phyloP scores from a whole-genome alignment of 2,329 filamentous ascomycete species.

The Colletotrichum melonis region DNA sequence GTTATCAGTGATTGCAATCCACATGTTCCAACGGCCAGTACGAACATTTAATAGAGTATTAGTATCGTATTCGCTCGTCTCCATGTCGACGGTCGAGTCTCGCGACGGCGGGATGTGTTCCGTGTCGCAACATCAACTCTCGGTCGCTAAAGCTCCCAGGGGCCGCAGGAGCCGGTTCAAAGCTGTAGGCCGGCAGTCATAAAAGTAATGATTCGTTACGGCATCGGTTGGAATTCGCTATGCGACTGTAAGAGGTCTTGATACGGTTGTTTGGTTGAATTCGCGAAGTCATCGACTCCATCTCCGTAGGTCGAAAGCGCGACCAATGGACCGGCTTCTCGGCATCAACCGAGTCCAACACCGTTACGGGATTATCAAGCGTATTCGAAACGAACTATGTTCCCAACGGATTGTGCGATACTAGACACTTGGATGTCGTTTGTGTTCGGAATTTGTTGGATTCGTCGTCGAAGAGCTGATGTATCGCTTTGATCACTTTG shows the following conservation, averaged over 20 bases:
- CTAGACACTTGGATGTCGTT: not conserved
- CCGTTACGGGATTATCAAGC: constrained; percentile 2
- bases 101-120: constrained; percentile 27
- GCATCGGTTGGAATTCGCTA: constrained; percentile 15
- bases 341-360: constrained; percentile 29
- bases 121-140: constrained; percentile 37
- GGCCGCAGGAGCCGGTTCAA: constrained; percentile 28
- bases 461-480: not conserved
- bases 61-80: constrained; percentile 72
- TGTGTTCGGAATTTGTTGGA: not conserved
- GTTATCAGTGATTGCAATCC: constrained; percentile 33
- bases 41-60: constrained; percentile 70
- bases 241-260: constrained; percentile 12
- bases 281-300: constrained; percentile 47
- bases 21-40: constrained; percentile 21
- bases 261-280: constrained; percentile 24
- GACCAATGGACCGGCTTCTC: constrained; percentile 32
- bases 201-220: constrained; percentile 5
- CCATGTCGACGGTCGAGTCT: constrained; percentile 63
- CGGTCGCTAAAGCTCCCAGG: constrained; percentile 29
- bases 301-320: constrained; percentile 47
- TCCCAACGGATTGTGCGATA: not conserved
- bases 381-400: not conserved
- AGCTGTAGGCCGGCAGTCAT: constrained; percentile 28
- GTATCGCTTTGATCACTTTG: constrained; percentile 11